These are phyloP conservation scores for Scytalidium lignicola DNA, from an alignment of 2,329 filamentous ascomycete genomes.

Conservation along the genomic window DNA sequence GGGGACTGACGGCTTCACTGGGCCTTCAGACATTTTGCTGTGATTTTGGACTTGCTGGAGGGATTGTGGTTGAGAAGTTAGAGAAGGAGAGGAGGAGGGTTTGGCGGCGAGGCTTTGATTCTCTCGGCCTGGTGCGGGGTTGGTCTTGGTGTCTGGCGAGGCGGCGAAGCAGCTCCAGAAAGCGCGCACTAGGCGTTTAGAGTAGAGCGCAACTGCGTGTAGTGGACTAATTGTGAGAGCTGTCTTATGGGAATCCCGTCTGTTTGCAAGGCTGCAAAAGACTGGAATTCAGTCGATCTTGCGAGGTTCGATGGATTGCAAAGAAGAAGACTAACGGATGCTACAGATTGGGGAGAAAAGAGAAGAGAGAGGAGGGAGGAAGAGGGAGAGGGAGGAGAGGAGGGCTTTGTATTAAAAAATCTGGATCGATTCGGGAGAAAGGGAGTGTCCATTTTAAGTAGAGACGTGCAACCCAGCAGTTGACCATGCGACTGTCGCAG, in stretches of 20 bases:
- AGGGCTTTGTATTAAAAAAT: conserved; percentile 20
- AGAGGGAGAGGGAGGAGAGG: conserved; percentile 14
- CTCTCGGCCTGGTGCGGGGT: background rate
- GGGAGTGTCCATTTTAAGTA: background rate
- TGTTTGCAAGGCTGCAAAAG: conserved; percentile 5
- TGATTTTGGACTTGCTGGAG: background rate
- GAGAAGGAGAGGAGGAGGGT: background rate
- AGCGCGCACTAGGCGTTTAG: conserved; percentile 6
- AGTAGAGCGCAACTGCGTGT: conserved; percentile 15
- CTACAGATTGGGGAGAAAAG: background rate
- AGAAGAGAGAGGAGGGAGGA: conserved; percentile 9
- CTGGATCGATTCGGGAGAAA: background rate
- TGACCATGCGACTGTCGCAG: background rate
- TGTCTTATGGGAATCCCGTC: background rate
- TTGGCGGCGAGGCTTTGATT: background rate
- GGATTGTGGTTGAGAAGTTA: background rate
- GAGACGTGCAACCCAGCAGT: background rate
- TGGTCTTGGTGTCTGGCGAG: background rate
- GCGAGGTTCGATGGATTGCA: no score
- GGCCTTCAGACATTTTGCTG: conserved; percentile 39
- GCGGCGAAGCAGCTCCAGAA: background rate
- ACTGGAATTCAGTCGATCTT: conserved; percentile 3
- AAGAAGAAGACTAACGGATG: no score
- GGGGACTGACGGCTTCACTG: conserved; percentile 37
- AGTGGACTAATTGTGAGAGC: conserved; percentile 9